Base-by-base conservation (phyloP, 225 moss, liverwort and hornwort genomes). In the Neckera pumila region DNA sequence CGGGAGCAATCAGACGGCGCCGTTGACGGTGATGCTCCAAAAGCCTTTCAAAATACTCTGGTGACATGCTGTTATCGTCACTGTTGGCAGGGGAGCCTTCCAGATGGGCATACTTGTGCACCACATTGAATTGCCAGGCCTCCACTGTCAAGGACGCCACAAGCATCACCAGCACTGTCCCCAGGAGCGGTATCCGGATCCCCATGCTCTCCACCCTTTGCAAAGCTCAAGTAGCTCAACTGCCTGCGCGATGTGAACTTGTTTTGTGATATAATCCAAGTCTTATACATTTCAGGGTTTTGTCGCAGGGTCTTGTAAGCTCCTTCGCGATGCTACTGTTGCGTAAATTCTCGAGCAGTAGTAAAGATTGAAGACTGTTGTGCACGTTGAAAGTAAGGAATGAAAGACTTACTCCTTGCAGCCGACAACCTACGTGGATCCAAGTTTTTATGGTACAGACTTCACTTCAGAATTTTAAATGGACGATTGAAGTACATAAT, bases 11-110 rank as follows among this genome's bases (percentile, higher is more conserved):
- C 12, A 87, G 58, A 25, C 70, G 79, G 10, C 86, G 79, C 9
- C 67, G 79, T 12, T 38, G 51, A 36, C 2, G 57, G 6, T 97
- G 94, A 62, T 97, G 97, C 12, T 89, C 57, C 84, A 43, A 58
- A 71, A 97, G 89, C 66, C 78, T 71, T 57, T 63, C 70, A 26
- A 86, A 89, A 56, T 96, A 95, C 78, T 96, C 93, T 22, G 33
- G 65, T 36, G 91, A 90, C 90, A 90, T 75, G 11, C 88, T 79
- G 30, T 63, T 38, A 12, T 69, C 84, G 10, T 36, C 47, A 20
- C 36, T 54, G n/a, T 64, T 86, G 23, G 45, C 65, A 31, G 85
- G 85, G 13, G 85, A 85, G 43, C 91, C 89, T 61, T 80, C 80
- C 51, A 91, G 73, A 81, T 93, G 88, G 30, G 88, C 86, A 53